These are phyloP conservation scores for Guyanaporus albipodus DNA, from an alignment of 768 basidiomycete genomes.

Conservation along the genomic window DNA sequence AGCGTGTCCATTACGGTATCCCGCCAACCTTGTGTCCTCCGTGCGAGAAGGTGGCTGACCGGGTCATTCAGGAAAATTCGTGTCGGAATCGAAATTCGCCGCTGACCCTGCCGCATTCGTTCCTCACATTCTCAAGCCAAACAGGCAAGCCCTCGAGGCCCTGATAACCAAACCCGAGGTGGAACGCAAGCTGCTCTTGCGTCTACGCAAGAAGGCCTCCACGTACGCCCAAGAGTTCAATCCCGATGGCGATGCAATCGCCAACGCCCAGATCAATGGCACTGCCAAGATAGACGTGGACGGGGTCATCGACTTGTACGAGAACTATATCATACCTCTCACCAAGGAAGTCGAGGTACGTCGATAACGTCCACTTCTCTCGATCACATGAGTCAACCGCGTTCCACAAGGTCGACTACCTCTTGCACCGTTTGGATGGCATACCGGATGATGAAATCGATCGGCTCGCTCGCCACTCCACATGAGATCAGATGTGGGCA, in stretches of 20 bases:
- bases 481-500: too few species aligned
- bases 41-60: slow-evolving; percentile 3
- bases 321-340: slow-evolving; percentile 93
- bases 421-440: slow-evolving; percentile 86
- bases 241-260: slow-evolving; percentile 53
- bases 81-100: slow-evolving; percentile 96
- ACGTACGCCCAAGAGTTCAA: slow-evolving; percentile 82
- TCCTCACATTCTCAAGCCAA: slow-evolving; percentile 81
- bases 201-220: slow-evolving; percentile 80
- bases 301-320: slow-evolving; percentile 89
- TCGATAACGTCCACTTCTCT: slow-evolving; percentile 8
- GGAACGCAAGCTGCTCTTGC: slow-evolving; percentile 75
- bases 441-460: slow-evolving; percentile 79
- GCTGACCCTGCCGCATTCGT: slow-evolving; percentile 83
- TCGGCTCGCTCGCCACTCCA: slow-evolving; percentile 36
- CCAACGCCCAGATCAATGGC: slow-evolving; percentile 30
- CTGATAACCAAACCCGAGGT: slow-evolving; percentile 98
- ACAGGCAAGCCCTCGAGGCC: slow-evolving; percentile 71
- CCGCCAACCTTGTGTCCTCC: slow-evolving; percentile 12
- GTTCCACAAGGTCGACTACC: slow-evolving; percentile 81
- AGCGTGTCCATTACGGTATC: slow-evolving; percentile 96
- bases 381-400: slow-evolving; percentile 1
- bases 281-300: slow-evolving; percentile 84
- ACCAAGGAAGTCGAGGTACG: slow-evolving; percentile 98
- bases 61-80: slow-evolving; percentile 80